Conservation (phyloP, 805 yeast genomes). For the Nematodospora valgi region DNA sequence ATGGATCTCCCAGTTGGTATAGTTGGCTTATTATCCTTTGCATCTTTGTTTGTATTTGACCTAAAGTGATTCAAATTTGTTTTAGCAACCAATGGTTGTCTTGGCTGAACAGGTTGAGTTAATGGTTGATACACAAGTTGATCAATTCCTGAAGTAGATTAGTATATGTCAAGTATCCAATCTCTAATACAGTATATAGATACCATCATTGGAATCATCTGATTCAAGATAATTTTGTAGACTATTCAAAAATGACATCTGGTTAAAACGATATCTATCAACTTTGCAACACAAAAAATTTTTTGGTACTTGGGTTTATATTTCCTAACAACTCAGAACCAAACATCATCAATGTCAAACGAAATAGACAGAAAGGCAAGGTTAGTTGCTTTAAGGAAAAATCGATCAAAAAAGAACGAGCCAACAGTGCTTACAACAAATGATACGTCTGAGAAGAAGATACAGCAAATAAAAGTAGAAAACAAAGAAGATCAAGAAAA, state of each 20-base stretch:
- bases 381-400: constrained; percentile 15
- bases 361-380: constrained; percentile 17
- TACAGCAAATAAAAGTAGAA: too few species aligned
- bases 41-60: background rate
- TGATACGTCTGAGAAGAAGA: background rate
- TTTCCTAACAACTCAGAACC: background rate
- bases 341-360: background rate
- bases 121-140: too few species aligned
- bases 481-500: too few species aligned
- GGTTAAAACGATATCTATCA: background rate
- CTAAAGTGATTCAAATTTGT: constrained; percentile 2
- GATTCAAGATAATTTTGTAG: constrained; percentile 5
- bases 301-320: background rate
- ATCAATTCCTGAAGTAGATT: too few species aligned
- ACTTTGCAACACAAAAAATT: constrained; percentile 7
- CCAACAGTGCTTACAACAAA: constrained; percentile 1
- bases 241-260: constrained; percentile 7
- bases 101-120: background rate
- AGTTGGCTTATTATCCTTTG: background rate
- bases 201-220: constrained; percentile 7
- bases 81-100: background rate
- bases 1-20: too few species aligned
- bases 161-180: background rate
- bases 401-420: constrained; percentile 1
- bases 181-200: constrained; percentile 1